Evolutionary conservation across 352 stramenopile genomes (phyloP).

Genomic region (Hyaloperonospora arabidopsidis): DNA sequence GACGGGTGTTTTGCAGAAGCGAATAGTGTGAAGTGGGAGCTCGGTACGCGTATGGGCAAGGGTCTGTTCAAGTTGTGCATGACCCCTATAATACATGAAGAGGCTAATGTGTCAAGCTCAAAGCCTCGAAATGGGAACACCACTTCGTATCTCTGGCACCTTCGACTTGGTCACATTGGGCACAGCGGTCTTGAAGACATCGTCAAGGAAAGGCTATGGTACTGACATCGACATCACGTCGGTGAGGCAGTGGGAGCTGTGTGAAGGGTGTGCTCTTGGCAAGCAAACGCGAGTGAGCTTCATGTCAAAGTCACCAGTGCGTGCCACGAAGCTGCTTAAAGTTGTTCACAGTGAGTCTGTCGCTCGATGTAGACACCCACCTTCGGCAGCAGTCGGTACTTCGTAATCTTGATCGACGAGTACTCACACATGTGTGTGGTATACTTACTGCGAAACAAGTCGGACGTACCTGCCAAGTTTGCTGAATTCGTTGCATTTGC

Average conservation of each 20-base stretch:
- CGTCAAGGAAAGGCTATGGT: neutral
- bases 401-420: constrained; percentile 3
- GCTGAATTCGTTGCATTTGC: too few species aligned
- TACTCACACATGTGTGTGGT: neutral
- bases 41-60: neutral
- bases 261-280: neutral
- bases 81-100: neutral
- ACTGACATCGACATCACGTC: neutral
- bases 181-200: neutral
- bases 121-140: neutral
- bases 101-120: neutral
- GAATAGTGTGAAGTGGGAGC: neutral
- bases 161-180: too few species aligned
- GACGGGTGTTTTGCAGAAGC: neutral
- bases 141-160: too few species aligned
- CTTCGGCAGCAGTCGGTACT: constrained; percentile 4
- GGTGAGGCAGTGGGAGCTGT: constrained; percentile 2
- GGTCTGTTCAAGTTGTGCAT: neutral
- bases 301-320: neutral
- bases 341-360: constrained; percentile 4
- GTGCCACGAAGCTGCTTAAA: neutral
- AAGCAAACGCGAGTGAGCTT: constrained; percentile 1
- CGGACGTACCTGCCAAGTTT: constrained; percentile 13
- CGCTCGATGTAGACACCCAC: constrained; percentile 4
- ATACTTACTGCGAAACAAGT: constrained; percentile 12